Conservation (phyloP, 768 basidiomycete genomes). For the Fomitopsis serialis region DNA sequence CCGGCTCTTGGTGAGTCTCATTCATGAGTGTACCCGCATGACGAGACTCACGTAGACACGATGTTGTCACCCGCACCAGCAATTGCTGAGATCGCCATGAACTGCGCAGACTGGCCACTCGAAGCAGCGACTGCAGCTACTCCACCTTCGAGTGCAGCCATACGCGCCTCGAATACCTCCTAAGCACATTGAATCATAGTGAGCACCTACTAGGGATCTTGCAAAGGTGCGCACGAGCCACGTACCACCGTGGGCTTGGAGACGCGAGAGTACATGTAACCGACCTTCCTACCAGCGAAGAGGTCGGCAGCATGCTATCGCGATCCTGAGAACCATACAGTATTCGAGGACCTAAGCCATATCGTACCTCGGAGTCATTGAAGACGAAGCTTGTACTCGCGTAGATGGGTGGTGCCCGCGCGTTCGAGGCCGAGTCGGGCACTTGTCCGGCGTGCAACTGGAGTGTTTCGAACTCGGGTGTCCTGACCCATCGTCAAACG, state of each 20-base stretch:
- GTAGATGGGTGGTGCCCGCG: constrained; percentile 77
- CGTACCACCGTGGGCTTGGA: constrained; percentile 62
- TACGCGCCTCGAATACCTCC: constrained; percentile 77
- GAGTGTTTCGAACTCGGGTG: constrained; percentile 73
- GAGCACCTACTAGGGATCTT: neutral
- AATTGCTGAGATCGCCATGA: constrained; percentile 59
- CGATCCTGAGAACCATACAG: too few species aligned
- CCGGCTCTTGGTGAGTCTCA: neutral
- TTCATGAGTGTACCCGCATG: neutral
- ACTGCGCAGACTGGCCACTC: constrained; percentile 75
- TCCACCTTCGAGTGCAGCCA: constrained; percentile 79
- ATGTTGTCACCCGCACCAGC: constrained; percentile 72
- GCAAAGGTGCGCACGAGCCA: constrained; percentile 4
- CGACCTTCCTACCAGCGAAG: constrained; percentile 33
- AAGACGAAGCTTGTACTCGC: constrained; percentile 69
- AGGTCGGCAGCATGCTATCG: too few species aligned
- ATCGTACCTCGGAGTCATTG: constrained; percentile 65
- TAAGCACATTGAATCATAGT: constrained; percentile 20
- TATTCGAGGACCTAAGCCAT: neutral
- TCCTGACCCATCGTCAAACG: constrained; percentile 14
- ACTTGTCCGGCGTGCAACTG: constrained; percentile 75
- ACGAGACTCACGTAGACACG: constrained; percentile 51
- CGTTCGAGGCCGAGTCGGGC: constrained; percentile 59
- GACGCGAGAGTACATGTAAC: constrained; percentile 64
- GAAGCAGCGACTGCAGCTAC: constrained; percentile 68